phyloP scores from a whole-genome alignment of 2,329 filamentous ascomycete species.

The Ophiostoma sp. region DNA sequence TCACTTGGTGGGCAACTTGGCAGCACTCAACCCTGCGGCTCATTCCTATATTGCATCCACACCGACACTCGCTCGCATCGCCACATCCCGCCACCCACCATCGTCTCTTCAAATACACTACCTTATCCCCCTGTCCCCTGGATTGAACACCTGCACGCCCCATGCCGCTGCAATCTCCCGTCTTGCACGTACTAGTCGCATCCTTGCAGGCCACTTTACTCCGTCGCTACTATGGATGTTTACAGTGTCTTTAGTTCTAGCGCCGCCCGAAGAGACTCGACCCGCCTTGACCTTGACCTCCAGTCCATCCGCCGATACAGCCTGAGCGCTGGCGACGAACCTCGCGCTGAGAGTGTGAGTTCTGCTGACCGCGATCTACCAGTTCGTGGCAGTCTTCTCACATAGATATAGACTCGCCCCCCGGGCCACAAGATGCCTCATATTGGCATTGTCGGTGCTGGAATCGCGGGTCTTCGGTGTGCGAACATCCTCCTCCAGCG shows the following conservation, averaged over 20 bases:
- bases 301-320: conserved; percentile 38
- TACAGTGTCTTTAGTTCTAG: conserved; percentile 47
- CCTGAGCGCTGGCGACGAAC: conserved; percentile 4
- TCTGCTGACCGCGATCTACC: too few relatives aligned
- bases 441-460: conserved; percentile 64
- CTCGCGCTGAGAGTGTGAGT: conserved; percentile 12
- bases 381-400: background rate
- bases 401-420: conserved; percentile 8
- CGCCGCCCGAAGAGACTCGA: conserved; percentile 39
- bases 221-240: conserved; percentile 42
- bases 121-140: background rate
- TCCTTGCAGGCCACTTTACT: background rate
- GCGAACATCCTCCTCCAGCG: conserved; percentile 60
- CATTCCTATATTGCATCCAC: background rate
- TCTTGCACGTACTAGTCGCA: background rate
- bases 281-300: conserved; percentile 48
- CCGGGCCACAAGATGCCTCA: conserved; percentile 39
- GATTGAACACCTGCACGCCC: background rate
- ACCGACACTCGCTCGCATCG: background rate
- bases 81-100: background rate
- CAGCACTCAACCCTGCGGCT: background rate
- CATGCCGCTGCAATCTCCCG: background rate
- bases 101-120: background rate
- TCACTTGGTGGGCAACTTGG: background rate
- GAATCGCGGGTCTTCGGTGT: conserved; percentile 64